These are phyloP conservation scores for Ophiostoma sp. DNA, from an alignment of 2,329 filamentous ascomycete species.

Conservation along the genomic window DNA sequence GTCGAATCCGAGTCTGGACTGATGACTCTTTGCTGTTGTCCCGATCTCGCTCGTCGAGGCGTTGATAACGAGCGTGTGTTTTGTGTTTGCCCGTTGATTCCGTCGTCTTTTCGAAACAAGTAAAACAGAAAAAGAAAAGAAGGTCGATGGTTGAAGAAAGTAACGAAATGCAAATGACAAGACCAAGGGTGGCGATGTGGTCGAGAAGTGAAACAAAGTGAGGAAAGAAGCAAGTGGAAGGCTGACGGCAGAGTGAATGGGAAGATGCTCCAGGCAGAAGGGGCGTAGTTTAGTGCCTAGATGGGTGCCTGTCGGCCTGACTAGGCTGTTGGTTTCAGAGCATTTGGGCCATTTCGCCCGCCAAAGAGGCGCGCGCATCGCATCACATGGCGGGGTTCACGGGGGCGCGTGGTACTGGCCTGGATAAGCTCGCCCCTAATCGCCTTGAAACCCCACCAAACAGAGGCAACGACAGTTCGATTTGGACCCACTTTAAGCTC, in stretches of 20 bases:
- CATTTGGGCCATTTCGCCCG: background rate
- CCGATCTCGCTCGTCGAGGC: background rate
- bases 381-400: constrained; percentile 21
- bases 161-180: background rate
- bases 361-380: background rate
- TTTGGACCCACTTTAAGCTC: background rate
- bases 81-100: background rate
- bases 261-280: constrained; percentile 1
- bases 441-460: background rate
- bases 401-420: background rate
- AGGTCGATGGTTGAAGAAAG: background rate
- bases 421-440: constrained; percentile 13
- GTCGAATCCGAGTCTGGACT: background rate
- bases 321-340: constrained; percentile 7
- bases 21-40: background rate
- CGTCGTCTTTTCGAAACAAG: background rate
- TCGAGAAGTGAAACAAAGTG: background rate
- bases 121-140: background rate
- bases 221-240: background rate
- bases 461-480: background rate
- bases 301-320: background rate
- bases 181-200: constrained; percentile 14
- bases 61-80: background rate
- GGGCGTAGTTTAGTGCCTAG: background rate
- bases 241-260: background rate